phyloP scores from a whole-genome alignment of 2,329 filamentous ascomycete species.

The Botrytis porri region DNA sequence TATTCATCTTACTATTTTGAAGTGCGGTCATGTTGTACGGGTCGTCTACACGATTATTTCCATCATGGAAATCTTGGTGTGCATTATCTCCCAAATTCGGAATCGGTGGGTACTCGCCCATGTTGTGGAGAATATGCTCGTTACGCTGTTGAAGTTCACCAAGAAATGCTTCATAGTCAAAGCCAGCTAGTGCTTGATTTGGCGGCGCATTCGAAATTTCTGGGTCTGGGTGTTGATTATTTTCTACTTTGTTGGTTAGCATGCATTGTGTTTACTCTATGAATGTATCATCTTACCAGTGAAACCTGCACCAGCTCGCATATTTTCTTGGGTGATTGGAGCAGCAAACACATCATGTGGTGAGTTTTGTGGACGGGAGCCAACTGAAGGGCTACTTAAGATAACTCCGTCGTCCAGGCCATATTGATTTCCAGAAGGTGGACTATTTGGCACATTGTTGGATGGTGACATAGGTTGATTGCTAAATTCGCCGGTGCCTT shows the following conservation, averaged over 20 bases:
- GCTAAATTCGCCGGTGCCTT: background rate
- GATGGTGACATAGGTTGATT: too few relatives aligned
- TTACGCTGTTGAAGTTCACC: background rate
- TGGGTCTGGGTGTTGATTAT: background rate
- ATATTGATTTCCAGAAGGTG: background rate
- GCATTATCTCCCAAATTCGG: background rate
- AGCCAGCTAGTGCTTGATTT: background rate
- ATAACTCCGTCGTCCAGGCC: background rate
- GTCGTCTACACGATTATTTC: background rate
- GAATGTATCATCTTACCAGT: background rate
- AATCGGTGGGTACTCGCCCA: too few relatives aligned
- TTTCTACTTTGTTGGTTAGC: background rate
- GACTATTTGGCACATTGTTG: background rate
- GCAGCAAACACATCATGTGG: too few relatives aligned
- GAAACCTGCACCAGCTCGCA: background rate
- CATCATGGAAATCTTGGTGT: background rate
- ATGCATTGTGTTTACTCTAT: background rate
- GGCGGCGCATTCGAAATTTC: background rate
- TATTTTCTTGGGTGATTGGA: background rate
- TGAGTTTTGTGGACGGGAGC: accelerated
- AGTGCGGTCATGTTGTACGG: background rate
- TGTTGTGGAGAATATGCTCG: too few relatives aligned
- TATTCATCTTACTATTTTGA: background rate
- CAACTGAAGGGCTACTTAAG: background rate
- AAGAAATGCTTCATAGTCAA: too few relatives aligned